Evolutionary conservation across 352 stramenopile genomes (phyloP), one percentile per base, ranked within the genome.

Genomic region (Phytophthora melonis): DNA sequence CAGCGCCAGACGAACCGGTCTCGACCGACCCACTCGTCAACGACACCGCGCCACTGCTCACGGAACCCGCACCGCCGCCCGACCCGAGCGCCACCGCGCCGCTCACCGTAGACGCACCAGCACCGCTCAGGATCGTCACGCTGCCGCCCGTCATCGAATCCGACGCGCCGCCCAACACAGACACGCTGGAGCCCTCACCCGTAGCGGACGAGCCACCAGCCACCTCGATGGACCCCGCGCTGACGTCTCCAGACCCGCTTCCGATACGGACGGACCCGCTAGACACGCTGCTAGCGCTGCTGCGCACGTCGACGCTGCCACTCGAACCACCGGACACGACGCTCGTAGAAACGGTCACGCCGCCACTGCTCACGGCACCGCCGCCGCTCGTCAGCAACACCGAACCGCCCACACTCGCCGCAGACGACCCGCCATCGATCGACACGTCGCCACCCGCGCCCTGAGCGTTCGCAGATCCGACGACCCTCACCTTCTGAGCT

Each of bases 381-480:
- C n/a, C n/a, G n/a, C n/a, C n/a, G n/a, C n/a, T n/a, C n/a, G n/a
- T n/a, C n/a, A n/a, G n/a, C n/a, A n/a, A n/a, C n/a, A n/a, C n/a
- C n/a, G 61, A 47, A 30, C 71, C 32, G n/a, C n/a, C n/a, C n/a
- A n/a, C n/a, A n/a, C n/a, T n/a, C n/a, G n/a, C n/a, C 9, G 32
- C 41, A 58, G 70, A 78, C 21, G 60, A 74, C 55, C 71, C 71
- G 32, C 66, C 71, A 60, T 68, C 71, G 47, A 74, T 60, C 23
- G 66, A 72, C 67, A 78, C 66, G 59, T 78, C 66, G 30, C 72
- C 72, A 56, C 72, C 72, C 25, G 34, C 49, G 25, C 72, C 72
- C 45, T 71, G 72, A 32, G 25, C 34, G 62, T 78, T 78, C 52
- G 56, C 55, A 72, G 72, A 75, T 3, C 71, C 71, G 23, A 65